Evolutionary conservation across 345 rosid species (phyloP), one percentile per base, ranked within the genome.

Genomic region (Acer campestre): DNA sequence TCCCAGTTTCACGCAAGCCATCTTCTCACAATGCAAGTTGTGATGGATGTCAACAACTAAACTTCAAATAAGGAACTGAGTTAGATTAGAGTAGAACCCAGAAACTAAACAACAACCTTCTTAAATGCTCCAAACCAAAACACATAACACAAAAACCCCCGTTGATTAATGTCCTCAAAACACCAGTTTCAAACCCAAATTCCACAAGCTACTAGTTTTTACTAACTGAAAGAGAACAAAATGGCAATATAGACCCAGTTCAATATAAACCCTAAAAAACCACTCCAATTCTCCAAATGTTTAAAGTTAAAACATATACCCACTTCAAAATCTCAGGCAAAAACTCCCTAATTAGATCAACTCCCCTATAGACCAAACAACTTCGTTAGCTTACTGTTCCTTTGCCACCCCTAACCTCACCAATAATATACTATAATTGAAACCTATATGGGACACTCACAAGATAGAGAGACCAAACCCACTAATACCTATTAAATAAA

Each of bases 1-100:
- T 69, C 99, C 99, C 82, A 95, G 81, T 80, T 95, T 95, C 90
- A 92, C 79, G 70, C 97, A 95, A 77, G 99, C 92, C 99, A 95
- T 95, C 71, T 71, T 79, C 70, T 79, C 71, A 58, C 56, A 70
- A 74, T 49, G 55, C 79, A 68, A 74, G 35, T 67, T 65, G 51
- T 35, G 18, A 67, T 66, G 44, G 18, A 67, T 66, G 38, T 73
- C 16, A 44, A 76, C 29, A 73, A 16, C 61, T 62, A 70, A 75
- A 59, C 83, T 71, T 59, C 31, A 67, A 70, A 35, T 38, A 35
- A 35, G 38, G 38, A 35, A 35, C 5, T 42, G 10, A 42, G 46
- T 42, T 42, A 42, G 38, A 35, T 35, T 35, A 42, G 44, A 12
- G 40, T 35, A 22, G 29, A 61, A 10, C 4, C 13, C 9, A 61